A percentile compares a stretch with the other conserved stretches of the same genome.
Evolutionary conservation across 805 yeast genomes (phyloP).

Genomic region (Saccharomycopsis guyanensis): DNA sequence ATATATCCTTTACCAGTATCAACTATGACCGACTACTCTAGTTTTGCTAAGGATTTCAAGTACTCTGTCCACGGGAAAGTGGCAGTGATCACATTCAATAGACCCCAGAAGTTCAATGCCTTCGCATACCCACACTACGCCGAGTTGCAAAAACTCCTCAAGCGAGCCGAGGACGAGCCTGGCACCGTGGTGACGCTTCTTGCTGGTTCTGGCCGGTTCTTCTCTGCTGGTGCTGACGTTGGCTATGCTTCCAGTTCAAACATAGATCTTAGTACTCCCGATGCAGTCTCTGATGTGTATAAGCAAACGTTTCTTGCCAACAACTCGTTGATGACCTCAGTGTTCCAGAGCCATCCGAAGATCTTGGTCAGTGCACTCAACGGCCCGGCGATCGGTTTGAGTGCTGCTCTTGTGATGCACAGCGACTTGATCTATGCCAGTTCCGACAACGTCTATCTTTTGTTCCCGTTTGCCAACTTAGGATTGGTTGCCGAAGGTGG

Average conservation of each 20-base stretch:
- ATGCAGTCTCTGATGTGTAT: constrained; percentile 1
- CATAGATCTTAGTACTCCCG: constrained; percentile 18
- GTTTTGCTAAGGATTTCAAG: constrained; percentile 21
- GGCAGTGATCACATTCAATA: constrained; percentile 25
- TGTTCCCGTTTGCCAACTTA: constrained; percentile 71
- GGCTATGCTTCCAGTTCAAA: constrained; percentile 12
- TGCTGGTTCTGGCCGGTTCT: constrained; percentile 64
- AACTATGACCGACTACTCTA: too few relatives aligned
- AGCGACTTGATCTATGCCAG: constrained; percentile 70
- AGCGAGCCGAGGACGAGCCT: constrained; percentile 54
- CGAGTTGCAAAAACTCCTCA: constrained; percentile 47
- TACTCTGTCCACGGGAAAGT: constrained; percentile 35
- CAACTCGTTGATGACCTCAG: constrained; percentile 59
- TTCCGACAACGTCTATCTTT: constrained; percentile 48
- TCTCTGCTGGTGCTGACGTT: constrained; percentile 74
- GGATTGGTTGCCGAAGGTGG: constrained; percentile 82
- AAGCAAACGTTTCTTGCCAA: constrained; percentile 48
- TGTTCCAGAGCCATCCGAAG: constrained; percentile 63
- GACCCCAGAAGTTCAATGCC: constrained; percentile 46
- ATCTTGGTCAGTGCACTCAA: constrained; percentile 65
- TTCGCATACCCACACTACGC: constrained; percentile 57
- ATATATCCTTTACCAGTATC: too few relatives aligned
- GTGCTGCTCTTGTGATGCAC: constrained; percentile 61
- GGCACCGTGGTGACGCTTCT: constrained; percentile 57
- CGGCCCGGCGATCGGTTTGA: constrained; percentile 79